Evolutionary conservation across 371 early-diverging fungal genomes (phyloP), one percentile per base, ranked within the genome.

Genomic region (Rhizopus arrhizus): DNA sequence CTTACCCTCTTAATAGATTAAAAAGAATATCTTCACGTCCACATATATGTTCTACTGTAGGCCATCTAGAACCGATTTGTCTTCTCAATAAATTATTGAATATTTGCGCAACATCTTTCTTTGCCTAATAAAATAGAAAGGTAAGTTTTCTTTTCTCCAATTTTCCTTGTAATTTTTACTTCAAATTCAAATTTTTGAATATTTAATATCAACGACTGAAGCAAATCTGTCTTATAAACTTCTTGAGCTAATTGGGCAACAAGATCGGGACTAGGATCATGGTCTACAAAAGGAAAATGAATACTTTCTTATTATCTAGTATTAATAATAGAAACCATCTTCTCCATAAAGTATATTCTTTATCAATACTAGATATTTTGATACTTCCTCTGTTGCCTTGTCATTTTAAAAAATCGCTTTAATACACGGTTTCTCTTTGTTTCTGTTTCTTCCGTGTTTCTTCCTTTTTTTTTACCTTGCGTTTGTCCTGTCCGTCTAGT

Each of bases 31-130:
- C 90, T 66, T 89, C 90, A 54, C 89, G 80, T 13, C 86, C 88
- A 70, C 86, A 86, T 55, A 98, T 84, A 69, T 96, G 95, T 66
- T 98, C 99, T 35, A 95, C 93, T 0, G 97, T 98, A 4, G 99
- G 99, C 70, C 89, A 91, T 48, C 98, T 87, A 7, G 95, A 84
- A 31, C 97, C 97, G 64, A 97, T 91, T 68, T 95, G 94, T 71
- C 99, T 84, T 64, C 97, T 86, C 56, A 98, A 81, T 57, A 98
- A 83, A 66, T 94, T 95, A 73, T 95, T 95, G 80, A 96, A 97
- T 62, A 98, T 95, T 69, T 94, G 93, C 63, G 95, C 91, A 15
- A 96, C 96, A 70, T 98, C 98, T 80, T 98, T 98, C 69, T 94
- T 93, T 54, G 96, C 95, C 92, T 90, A 58, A 16, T 22, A 22